Conservation (phyloP, 352 stramenopile species). For the Globisporangium canariense region DNA sequence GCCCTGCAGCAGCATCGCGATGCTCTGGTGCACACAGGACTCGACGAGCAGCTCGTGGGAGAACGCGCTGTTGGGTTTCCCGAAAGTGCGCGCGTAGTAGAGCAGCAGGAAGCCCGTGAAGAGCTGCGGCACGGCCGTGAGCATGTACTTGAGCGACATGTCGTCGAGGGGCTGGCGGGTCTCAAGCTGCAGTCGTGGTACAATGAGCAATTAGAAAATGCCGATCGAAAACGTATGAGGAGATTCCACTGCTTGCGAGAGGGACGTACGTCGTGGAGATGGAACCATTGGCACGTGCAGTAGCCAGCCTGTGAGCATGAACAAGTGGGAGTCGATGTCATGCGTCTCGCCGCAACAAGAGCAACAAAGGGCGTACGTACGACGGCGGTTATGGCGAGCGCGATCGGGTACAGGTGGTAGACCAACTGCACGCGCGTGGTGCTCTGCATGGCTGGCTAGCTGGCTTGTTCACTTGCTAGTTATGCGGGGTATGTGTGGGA, state of each 20-base stretch:
- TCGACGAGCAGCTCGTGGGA: constrained; percentile 47
- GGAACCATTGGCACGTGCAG: constrained; percentile 52
- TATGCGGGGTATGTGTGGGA: neutral
- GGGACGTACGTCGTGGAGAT: constrained; percentile 32
- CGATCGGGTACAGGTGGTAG: constrained; percentile 28
- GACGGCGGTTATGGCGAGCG: constrained; percentile 23
- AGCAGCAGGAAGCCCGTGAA: constrained; percentile 41
- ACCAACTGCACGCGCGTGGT: neutral
- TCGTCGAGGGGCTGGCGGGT: constrained; percentile 35
- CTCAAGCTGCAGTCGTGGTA: constrained; percentile 21
- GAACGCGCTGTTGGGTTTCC: constrained; percentile 32
- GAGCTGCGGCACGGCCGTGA: constrained; percentile 49
- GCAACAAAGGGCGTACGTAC: constrained; percentile 16
- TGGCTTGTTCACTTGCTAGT: neutral
- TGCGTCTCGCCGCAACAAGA: neutral
- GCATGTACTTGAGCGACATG: constrained; percentile 52
- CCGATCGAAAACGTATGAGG: neutral
- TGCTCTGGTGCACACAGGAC: constrained; percentile 51
- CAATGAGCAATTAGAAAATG: neutral
- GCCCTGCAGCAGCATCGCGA: constrained; percentile 34
- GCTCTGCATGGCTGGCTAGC: neutral
- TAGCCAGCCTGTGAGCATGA: constrained; percentile 26
- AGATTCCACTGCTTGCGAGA: neutral
- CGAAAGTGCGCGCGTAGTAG: constrained; percentile 65
- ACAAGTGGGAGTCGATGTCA: neutral